Evolutionary conservation across 2,329 filamentous ascomycete species (phyloP), one percentile per base, ranked within the genome.

Genomic region (Acephala macrosclerotiorum): DNA sequence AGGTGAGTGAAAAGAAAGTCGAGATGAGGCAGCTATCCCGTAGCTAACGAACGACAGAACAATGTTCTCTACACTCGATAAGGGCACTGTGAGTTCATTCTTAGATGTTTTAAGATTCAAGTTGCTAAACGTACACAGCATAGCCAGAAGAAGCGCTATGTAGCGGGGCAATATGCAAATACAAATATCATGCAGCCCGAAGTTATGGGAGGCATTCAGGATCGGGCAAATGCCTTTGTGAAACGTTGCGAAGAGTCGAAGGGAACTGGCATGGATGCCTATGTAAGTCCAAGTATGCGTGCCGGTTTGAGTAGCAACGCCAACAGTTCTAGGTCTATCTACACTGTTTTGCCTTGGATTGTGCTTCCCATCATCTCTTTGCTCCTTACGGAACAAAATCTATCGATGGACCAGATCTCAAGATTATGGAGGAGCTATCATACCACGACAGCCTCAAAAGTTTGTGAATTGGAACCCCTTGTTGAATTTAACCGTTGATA

Each of bases 301-400:
- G 8, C 22, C 22, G 1, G 22, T 11, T 16, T 18, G 8, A 9
- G 8, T 20, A 42, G 26, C 20, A 25, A 14, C 5, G 12, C 56
- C 67, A 35, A 68, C 18, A 25, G 5, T 14, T 7, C n/a, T 18
- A 75, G 73, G 62, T 71, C 25, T 71, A 71, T 56, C 40, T 91
- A 1, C 89, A 92, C 68, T 84, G 89, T 29, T 92, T 89, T 74
- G 89, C 89, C 0, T 87, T 91, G 61, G 89, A 92, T 73, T 90
- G 89, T 71, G 84, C 88, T 33, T 89, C 88, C 0, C 87, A 90
- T 71, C 88, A 91, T 69, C 81, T 92, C n/a, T 90, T 92, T 73
- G 87, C 89, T 62, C 88, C 89, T 0, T 82, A 87, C 64, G 89
- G 89, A 1, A 85, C 87, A 1, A 81, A 88, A 66, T 89, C 88